phyloP scores from a whole-genome alignment of 2,329 filamentous ascomycete species.

The Septoria petroselini region DNA sequence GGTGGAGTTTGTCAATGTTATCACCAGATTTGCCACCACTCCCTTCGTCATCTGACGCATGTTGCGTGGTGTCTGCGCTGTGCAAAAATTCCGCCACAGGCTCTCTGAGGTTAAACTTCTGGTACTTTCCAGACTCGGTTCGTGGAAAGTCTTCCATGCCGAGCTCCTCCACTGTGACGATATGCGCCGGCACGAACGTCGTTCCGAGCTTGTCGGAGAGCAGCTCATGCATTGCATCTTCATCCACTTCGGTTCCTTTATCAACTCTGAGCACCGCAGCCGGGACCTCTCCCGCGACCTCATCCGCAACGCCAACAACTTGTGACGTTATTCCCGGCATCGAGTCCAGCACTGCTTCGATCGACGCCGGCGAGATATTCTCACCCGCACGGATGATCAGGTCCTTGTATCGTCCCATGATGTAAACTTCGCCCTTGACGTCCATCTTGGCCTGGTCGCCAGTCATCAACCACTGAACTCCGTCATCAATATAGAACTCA shows the following conservation, averaged over 20 bases:
- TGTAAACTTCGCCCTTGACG: neutral
- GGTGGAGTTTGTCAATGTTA: neutral
- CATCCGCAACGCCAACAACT: slow-evolving; percentile 19
- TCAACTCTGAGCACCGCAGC: slow-evolving; percentile 10
- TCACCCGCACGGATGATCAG: slow-evolving; percentile 21
- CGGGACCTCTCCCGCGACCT: slow-evolving; percentile 22
- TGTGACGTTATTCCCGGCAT: slow-evolving; percentile 5
- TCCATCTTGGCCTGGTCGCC: neutral
- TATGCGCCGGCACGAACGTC: neutral
- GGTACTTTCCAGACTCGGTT: neutral
- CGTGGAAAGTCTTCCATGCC: neutral
- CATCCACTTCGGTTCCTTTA: neutral
- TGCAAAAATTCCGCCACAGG: neutral
- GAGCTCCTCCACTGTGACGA: neutral
- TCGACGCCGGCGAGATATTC: slow-evolving; percentile 14
- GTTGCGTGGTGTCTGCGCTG: neutral
- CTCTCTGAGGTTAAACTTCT: slow-evolving; percentile 3
- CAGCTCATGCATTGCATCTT: neutral
- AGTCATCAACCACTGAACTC: neutral
- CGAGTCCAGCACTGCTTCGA: slow-evolving; percentile 12
- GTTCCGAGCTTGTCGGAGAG: neutral
- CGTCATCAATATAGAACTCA: neutral
- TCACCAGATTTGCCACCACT: neutral
- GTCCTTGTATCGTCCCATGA: slow-evolving; percentile 19
- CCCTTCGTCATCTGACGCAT: neutral